These are phyloP conservation scores for Exophiala sp. DNA, from an alignment of 2,329 filamentous ascomycete species.

Conservation along the genomic window DNA sequence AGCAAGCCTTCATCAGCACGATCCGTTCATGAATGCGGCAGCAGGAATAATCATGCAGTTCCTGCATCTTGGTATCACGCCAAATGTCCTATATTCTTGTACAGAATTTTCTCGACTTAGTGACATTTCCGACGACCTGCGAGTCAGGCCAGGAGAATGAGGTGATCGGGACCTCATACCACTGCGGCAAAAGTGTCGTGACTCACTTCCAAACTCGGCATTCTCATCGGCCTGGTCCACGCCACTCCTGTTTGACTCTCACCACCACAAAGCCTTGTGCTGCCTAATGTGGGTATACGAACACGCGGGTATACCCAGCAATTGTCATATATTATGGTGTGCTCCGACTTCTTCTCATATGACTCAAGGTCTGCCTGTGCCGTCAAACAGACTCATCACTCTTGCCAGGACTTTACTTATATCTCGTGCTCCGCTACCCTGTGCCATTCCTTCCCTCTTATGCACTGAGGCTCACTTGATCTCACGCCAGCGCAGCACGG, in stretches of 20 bases:
- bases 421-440: conserved; percentile 3
- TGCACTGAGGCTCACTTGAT: conserved; percentile 17
- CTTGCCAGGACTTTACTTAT: conserved; percentile 3
- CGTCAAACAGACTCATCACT: not conserved
- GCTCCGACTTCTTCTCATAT: conserved; percentile 15
- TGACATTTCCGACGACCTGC: not conserved
- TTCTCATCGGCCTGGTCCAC: conserved; percentile 14
- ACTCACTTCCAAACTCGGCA: conserved; percentile 15
- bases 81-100: too few relatives aligned
- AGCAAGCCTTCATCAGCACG: too few relatives aligned
- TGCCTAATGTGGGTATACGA: conserved; percentile 12
- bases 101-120: not conserved
- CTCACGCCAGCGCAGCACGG: conserved; percentile 13
- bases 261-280: conserved; percentile 15
- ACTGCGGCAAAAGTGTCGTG: conserved; percentile 12
- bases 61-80: not conserved
- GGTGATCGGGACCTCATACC: conserved; percentile 9
- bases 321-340: conserved; percentile 6
- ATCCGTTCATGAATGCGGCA: too few relatives aligned
- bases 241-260: conserved; percentile 18
- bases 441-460: not conserved
- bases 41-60: not conserved
- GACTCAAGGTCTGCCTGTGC: conserved; percentile 18
- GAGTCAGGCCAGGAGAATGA: conserved; percentile 8
- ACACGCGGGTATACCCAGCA: conserved; percentile 18